Evolutionary conservation across 192 early-diverging fungal species (phyloP), one percentile per base, ranked within the genome.

Genomic region (Martensiomyces pterosporus): DNA sequence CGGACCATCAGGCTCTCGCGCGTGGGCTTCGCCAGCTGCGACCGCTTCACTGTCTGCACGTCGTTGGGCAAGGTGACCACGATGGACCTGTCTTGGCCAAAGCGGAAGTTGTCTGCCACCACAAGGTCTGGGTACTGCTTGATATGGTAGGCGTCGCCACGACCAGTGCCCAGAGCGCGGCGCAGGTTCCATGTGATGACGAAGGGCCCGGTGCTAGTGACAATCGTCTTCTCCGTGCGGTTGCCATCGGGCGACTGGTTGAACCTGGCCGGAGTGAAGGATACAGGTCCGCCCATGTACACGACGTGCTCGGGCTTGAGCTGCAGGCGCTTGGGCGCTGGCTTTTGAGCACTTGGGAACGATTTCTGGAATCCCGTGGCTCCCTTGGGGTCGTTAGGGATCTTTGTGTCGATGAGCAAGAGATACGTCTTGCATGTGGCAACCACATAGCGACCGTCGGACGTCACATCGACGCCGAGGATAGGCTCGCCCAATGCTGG

Each of bases 141-240:
- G 68, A 97, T 93, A 10, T 79, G 78, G 67, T 97, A 97, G 13
- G 65, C 65, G 47, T 89, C 86, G 51, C 84, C 77, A 2, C 79
- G 72, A 27, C 88, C 83, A 8, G 87, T 89, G 32, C 71, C 64
- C 65, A 86, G 85, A n/a, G 88, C 86, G 4, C 83, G 72, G 12
- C 83, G 74, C 64, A 97, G 85, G 63, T 87, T 93, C 94, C 94
- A 97, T 10, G 87, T 86, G 39, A 97, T 82, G 24, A 94, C 89
- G 67, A 83, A 93, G 15, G 85, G 85, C 8, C 94, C 94, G 10
- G 91, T 90, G 34, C 85, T 86, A 1, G 94, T 91, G 27, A 97
- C 84, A 53, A 97, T 94, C 1, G 81, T 79, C 47, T 80, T 80
- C 57, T 97, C 94, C 15, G 59, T 47, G 49, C 24, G 25, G 39